These are phyloP conservation scores for Podospora australis DNA, from an alignment of 495 filamentous ascomycete species.

Conservation along the genomic window DNA sequence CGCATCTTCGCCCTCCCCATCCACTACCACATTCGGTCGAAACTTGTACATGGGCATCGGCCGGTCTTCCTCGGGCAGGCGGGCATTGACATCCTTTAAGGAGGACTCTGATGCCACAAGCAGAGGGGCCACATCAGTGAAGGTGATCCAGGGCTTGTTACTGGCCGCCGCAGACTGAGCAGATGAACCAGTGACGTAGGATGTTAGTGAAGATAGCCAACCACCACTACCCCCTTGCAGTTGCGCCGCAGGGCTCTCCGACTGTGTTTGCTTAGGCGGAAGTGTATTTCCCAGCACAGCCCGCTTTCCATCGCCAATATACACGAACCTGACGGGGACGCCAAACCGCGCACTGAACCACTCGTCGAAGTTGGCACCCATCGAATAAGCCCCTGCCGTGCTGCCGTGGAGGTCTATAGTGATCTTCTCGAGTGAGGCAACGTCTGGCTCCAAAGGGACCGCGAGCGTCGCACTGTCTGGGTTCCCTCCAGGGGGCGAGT, in stretches of 20 bases:
- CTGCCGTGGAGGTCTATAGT: slow-evolving; percentile 58
- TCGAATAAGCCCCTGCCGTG: slow-evolving; percentile 57
- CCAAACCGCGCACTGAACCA: slow-evolving; percentile 75
- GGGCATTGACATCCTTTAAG: slow-evolving; percentile 54
- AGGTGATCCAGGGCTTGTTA: slow-evolving; percentile 47
- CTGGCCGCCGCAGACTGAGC: neutral
- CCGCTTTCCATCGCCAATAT: slow-evolving; percentile 58
- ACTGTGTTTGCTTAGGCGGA: slow-evolving; percentile 23
- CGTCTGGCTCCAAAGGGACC: slow-evolving; percentile 56
- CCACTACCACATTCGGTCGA: slow-evolving; percentile 76
- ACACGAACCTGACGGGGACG: slow-evolving; percentile 58
- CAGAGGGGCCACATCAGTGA: slow-evolving; percentile 75
- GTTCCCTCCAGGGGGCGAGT: slow-evolving; percentile 15
- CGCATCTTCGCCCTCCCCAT: slow-evolving; percentile 44
- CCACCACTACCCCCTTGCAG: neutral
- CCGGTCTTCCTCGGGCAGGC: slow-evolving; percentile 46
- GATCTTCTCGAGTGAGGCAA: slow-evolving; percentile 41
- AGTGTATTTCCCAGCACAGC: slow-evolving; percentile 55
- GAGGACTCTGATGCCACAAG: slow-evolving; percentile 67
- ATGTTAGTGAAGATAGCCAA: slow-evolving; percentile 44
- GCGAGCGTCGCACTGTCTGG: slow-evolving; percentile 30
- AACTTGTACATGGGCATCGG: slow-evolving; percentile 74
- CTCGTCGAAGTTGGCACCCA: slow-evolving; percentile 56
- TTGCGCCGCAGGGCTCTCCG: neutral
- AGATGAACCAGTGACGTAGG: slow-evolving; percentile 8